phyloP scores from a whole-genome alignment of 495 filamentous ascomycete genomes.

The Tuber melanosporum region DNA sequence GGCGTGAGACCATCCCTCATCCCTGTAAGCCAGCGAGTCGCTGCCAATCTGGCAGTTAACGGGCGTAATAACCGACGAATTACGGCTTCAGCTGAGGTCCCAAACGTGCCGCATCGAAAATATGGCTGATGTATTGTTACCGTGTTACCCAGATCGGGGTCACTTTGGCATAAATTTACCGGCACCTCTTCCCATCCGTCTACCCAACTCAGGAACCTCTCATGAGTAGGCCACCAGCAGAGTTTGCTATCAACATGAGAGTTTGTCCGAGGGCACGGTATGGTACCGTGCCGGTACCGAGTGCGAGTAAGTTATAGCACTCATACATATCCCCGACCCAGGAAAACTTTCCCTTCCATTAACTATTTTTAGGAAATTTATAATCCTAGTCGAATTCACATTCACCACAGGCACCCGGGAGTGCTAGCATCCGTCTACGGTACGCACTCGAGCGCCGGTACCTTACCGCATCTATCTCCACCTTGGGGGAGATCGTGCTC shows the following conservation, averaged over 20 bases:
- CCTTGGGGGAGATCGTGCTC: not conserved
- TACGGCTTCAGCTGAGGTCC: not conserved
- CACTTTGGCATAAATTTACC: not conserved
- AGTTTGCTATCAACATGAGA: not conserved
- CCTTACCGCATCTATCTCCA: not conserved
- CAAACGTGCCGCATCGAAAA: not conserved
- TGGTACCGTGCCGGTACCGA: not conserved
- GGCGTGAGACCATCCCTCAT: not conserved
- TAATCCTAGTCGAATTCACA: not conserved
- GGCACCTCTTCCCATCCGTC: not conserved
- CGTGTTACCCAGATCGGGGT: not conserved
- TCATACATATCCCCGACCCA: not conserved
- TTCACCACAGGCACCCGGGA: not conserved
- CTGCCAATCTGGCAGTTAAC: conserved; percentile 1
- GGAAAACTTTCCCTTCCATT: not conserved
- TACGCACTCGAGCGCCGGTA: not conserved
- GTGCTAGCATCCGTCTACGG: not conserved
- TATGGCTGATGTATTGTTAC: not conserved
- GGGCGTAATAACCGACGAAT: not conserved
- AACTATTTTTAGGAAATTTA: not conserved
- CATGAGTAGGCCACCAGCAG: not conserved
- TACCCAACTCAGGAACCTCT: not conserved
- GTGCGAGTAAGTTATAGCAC: too few relatives aligned
- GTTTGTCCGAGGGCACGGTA: not conserved
- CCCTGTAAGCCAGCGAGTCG: not conserved